These are phyloP conservation scores for Ogataea glucozyma DNA, from an alignment of 805 yeast genomes.

Conservation along the genomic window DNA sequence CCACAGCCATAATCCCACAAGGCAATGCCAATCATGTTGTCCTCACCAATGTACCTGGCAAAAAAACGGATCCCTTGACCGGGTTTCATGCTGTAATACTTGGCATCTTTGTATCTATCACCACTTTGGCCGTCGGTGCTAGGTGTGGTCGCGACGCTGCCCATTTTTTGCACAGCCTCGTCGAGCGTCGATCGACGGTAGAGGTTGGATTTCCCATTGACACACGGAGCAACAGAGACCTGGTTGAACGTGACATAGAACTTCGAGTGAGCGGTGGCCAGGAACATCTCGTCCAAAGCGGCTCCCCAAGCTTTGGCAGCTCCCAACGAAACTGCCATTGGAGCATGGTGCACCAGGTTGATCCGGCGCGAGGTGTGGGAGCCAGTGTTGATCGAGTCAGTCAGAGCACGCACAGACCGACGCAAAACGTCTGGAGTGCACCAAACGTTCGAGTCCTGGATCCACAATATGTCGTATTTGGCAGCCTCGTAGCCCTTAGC, in stretches of 20 bases:
- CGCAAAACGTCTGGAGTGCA: constrained; percentile 61
- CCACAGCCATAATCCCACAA: constrained; percentile 71
- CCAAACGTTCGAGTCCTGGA: constrained; percentile 85
- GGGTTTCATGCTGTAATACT: constrained; percentile 26
- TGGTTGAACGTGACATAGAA: constrained; percentile 80
- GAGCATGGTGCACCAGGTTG: constrained; percentile 78
- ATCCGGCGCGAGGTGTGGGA: constrained; percentile 42
- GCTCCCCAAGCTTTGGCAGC: constrained; percentile 51
- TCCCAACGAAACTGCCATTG: constrained; percentile 50
- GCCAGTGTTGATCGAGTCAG: constrained; percentile 55
- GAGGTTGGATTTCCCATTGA: constrained; percentile 84
- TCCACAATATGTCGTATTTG: constrained; percentile 75
- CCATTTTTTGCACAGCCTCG: constrained; percentile 48
- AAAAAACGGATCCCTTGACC: constrained; percentile 64
- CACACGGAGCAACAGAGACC: constrained; percentile 79
- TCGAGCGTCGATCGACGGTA: constrained; percentile 70
- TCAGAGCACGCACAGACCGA: constrained; percentile 59
- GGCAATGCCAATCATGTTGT: constrained; percentile 87
- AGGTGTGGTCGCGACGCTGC: constrained; percentile 27
- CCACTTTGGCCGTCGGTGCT: constrained; percentile 37
- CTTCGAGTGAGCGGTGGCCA: constrained; percentile 81
- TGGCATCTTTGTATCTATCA: constrained; percentile 35
- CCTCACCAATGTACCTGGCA: constrained; percentile 85
- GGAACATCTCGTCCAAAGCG: constrained; percentile 78
- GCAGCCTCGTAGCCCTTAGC: constrained; percentile 78